phyloP scores from a whole-genome alignment of 2,329 filamentous ascomycete genomes.

The Colletotrichum lentis region DNA sequence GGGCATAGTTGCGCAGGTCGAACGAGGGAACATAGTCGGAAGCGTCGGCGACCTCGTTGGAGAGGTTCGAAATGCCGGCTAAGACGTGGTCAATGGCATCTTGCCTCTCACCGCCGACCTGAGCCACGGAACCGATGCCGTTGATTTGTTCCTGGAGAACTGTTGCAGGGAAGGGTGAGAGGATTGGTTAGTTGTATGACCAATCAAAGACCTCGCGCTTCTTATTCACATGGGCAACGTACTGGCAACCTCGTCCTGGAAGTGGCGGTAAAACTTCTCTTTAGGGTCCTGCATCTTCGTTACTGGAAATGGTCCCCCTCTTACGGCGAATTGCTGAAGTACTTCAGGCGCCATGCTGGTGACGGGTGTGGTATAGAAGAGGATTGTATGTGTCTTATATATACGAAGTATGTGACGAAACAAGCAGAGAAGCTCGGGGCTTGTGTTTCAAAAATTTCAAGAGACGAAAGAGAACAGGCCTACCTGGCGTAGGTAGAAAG shows the following conservation, averaged over 20 bases:
- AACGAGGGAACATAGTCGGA: constrained; percentile 85
- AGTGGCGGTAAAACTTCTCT: constrained; percentile 85
- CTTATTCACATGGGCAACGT: constrained; percentile 42
- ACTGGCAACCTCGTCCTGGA: constrained; percentile 79
- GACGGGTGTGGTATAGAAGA: neutral
- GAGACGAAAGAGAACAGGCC: constrained; percentile 1
- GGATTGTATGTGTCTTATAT: neutral
- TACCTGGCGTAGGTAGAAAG: constrained; percentile 24
- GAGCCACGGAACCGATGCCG: constrained; percentile 56
- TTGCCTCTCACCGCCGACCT: constrained; percentile 75
- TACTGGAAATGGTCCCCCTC: constrained; percentile 33
- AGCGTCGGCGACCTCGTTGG: constrained; percentile 85
- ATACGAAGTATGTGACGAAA: neutral
- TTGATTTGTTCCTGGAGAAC: constrained; percentile 65
- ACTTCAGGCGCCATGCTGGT: constrained; percentile 38
- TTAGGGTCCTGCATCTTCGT: constrained; percentile 63
- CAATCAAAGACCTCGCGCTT: neutral
- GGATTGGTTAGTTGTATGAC: constrained; percentile 1
- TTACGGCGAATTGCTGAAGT: constrained; percentile 34
- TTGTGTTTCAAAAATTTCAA: constrained; percentile 21
- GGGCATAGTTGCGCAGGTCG: constrained; percentile 85
- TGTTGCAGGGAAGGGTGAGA: constrained; percentile 46
- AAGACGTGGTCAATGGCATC: constrained; percentile 84
- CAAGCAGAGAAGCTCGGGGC: constrained; percentile 13
- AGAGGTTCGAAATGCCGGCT: constrained; percentile 79